Evolutionary conservation across 2,329 filamentous ascomycete genomes (phyloP), one percentile per base, ranked within the genome.

Genomic region (Exophiala viscosa): DNA sequence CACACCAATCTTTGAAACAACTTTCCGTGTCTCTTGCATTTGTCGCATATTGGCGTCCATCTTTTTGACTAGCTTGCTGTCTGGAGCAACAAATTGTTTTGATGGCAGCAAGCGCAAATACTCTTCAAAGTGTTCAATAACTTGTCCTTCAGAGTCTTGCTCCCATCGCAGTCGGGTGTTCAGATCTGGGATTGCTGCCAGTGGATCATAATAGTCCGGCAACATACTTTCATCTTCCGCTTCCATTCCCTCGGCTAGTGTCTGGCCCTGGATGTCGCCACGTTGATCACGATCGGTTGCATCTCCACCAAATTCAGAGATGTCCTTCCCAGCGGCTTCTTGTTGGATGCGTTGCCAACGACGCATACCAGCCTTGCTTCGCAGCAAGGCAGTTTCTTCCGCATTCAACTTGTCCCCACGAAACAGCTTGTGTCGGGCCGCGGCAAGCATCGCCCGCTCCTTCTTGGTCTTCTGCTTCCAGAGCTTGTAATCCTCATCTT

Each of bases 391-490:
- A 14, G 90, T 90, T 57, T 95, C 90, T 28, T 99, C 93, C 0
- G 81, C 70, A 65, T 96, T 95, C 45, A 99, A 76, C 64, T 85
- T 88, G 63, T 90, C 86, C 45, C 86, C 87, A 56, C 86, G 87
- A 72, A 99, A 96, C 11, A 99, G 80, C 35, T 87, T 82, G 69
- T 90, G 85, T 31, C 93, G 83, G 67, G 96, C 89, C 59, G 91
- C 90, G 54, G 93, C 87, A 48, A 92, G 83, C 18, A 87, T 75
- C 3, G 93, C 93, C 57, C 93, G 85, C 65, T 96, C 91, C 67
- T 93, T 96, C 73, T 97, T 97, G 1, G 93, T 99, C 36, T 96
- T 90, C 70, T 97, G 92, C 73, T 97, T 99, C 93, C 95, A 99
- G 33, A 93, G 88, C 68, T 95, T 95, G 73, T 93, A 96, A 66